Base-by-base conservation (phyloP, 2,329 filamentous ascomycete genomes). In the Aureobasidium lini region DNA sequence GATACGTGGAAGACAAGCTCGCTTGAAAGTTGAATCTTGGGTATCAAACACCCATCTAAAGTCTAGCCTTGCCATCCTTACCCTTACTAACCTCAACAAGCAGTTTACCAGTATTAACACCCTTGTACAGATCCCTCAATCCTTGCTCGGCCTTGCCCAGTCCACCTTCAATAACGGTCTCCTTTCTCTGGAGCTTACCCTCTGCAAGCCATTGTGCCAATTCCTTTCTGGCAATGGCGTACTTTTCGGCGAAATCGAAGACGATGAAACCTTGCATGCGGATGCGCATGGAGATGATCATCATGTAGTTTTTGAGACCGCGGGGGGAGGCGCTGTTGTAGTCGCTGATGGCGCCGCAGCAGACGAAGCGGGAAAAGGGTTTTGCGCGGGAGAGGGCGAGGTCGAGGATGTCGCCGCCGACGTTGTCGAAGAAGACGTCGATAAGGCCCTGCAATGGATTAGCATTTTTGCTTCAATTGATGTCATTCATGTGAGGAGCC, bases 191-290 rank as follows among this genome's bases (percentile, higher is more conserved):
- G 43, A 57, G 15, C 23, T 57, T 89, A 52, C 88, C 88, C 69
- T 89, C 83, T 1, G 76, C 75, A n/a, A 90, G 69, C 87, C 88
- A 91, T 63, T 81, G 71, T 1, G 79, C 79, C 13, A 91, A 74
- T 65, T 90, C 79, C 68, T 80, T 75, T 64, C 81, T 28, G 28
- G 86, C 88, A 43, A 74, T 70, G 0, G 77, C 68, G 68, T 81
- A 88, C 66, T 86, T 77, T 56, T 80, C 74, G 4, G 71, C 72
- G 67, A 80, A 89, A 70, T 91, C 88, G 59, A 88, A 82, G 50
- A 90, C 81, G 62, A 91, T 86, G 72, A 92, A 91, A 0, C 86
- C 86, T 73, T 87, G 79, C 77, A 89, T 83, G 71, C 72, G 68
- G 43, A 84, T 80, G 61, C 82, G 73, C 77, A 82, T 82, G 6